Evolutionary conservation across 1,284 basidiomycete species (phyloP).

Genomic region (Cutaneotrichosporon sp.): DNA sequence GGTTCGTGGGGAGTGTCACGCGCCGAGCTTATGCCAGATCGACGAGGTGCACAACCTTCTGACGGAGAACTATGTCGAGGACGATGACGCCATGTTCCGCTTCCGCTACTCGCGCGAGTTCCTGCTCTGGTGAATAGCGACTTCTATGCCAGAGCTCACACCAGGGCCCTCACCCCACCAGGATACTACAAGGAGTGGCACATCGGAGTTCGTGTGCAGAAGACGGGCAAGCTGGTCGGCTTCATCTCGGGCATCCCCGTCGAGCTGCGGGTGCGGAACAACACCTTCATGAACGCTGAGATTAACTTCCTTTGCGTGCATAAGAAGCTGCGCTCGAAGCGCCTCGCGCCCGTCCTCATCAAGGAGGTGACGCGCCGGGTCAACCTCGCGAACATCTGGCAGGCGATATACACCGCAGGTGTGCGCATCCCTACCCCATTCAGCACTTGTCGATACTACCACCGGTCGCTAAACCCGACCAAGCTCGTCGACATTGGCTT

Average conservation of each 20-base stretch:
- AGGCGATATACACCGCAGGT: conserved; percentile 95
- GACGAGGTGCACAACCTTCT: conserved; percentile 91
- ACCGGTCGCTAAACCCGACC: conserved; percentile 85
- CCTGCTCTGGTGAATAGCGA: conserved; percentile 69
- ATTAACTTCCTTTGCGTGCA: conserved; percentile 99
- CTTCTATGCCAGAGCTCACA: conserved; percentile 11
- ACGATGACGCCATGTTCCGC: conserved; percentile 90
- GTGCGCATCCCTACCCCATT: conserved; percentile 87
- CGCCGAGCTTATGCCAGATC: conserved; percentile 57
- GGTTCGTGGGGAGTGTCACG: conserved; percentile 51
- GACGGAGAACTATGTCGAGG: conserved; percentile 94
- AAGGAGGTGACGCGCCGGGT: conserved; percentile 96
- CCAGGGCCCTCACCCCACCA: conserved; percentile 89
- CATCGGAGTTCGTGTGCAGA: conserved; percentile 85
- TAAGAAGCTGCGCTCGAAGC: conserved; percentile 95
- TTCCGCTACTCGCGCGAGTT: conserved; percentile 97
- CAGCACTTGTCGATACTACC: conserved; percentile 83
- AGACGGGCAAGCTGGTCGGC: conserved; percentile 90
- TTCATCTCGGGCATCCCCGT: conserved; percentile 97
- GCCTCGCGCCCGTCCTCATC: conserved; percentile 93
- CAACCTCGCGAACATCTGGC: conserved; percentile 86
- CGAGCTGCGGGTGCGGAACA: conserved; percentile 70
- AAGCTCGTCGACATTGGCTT: conserved; percentile 93
- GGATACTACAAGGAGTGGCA: conserved; percentile 95
- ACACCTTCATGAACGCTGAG: conserved; percentile 75